Conservation (phyloP, 1,284 basidiomycete species). For the Moniliophthora roreri region DNA sequence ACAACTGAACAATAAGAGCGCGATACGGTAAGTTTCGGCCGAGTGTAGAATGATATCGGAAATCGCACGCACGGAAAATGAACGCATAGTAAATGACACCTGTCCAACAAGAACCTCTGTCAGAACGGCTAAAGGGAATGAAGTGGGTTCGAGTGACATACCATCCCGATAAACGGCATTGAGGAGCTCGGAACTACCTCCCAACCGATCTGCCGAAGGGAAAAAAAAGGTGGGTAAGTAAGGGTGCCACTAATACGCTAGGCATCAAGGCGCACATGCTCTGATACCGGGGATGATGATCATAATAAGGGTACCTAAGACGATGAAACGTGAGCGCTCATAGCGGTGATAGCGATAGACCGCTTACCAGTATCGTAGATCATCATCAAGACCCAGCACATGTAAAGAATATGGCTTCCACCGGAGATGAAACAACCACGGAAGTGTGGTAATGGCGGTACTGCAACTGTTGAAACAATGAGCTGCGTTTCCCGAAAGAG, state of each 20-base stretch:
- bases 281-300: background rate
- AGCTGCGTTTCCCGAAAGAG: too few relatives aligned
- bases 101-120: background rate
- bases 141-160: background rate
- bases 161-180: background rate
- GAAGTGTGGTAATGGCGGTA: background rate
- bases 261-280: background rate
- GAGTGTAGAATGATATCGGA: too few relatives aligned
- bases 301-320: background rate
- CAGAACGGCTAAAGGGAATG: too few relatives aligned
- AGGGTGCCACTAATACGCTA: too few relatives aligned
- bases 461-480: background rate
- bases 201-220: background rate
- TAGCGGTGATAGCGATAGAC: background rate
- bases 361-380: background rate
- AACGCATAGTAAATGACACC: background rate
- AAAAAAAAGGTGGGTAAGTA: too few relatives aligned
- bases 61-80: background rate
- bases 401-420: background rate
- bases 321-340: background rate
- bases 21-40: too few relatives aligned
- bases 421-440: background rate
- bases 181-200: background rate
- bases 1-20: background rate
- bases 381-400: constrained; percentile 1